A percentile compares a stretch with the other conserved stretches of the same genome.
These are phyloP conservation scores for Apiospora arundinis DNA, from an alignment of 2,329 filamentous ascomycete species.

Conservation along the genomic window DNA sequence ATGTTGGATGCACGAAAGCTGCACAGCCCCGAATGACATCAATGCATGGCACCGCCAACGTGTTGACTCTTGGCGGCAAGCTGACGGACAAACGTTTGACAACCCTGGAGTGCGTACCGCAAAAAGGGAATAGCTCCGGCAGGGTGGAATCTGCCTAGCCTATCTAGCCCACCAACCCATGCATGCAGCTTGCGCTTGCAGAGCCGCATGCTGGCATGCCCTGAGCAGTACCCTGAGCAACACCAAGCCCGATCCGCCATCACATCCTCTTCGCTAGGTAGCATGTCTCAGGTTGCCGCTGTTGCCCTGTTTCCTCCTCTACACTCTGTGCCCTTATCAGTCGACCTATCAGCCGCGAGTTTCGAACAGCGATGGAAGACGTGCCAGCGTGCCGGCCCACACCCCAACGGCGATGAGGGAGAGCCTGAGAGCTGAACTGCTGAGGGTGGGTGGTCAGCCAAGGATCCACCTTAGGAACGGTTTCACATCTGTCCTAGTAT, in stretches of 20 bases:
- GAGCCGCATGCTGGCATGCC: not conserved
- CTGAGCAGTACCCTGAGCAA: not conserved
- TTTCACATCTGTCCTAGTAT: slow-evolving; percentile 15
- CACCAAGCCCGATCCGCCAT: not conserved
- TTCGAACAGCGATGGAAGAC: not conserved
- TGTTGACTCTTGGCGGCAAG: not conserved
- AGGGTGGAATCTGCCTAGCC: not conserved
- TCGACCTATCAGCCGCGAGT: not conserved
- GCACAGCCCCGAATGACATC: slow-evolving; percentile 15
- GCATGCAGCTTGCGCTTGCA: not conserved
- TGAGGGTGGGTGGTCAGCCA: slow-evolving; percentile 1
- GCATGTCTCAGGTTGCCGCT: slow-evolving; percentile 13
- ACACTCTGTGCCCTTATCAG: not conserved
- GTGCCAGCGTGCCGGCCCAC: not conserved
- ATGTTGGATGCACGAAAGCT: not conserved
- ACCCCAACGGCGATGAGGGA: not conserved
- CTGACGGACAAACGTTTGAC: not conserved
- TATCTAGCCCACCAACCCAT: too few relatives aligned
- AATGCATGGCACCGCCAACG: not conserved
- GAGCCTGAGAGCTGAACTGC: too few relatives aligned
- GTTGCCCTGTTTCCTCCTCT: slow-evolving; percentile 4
- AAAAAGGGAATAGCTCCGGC: not conserved
- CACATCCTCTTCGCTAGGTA: not conserved
- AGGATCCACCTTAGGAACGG: not conserved
- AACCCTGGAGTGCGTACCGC: slow-evolving; percentile 4